A percentile compares a stretch with the other conserved stretches of the same genome.
These are phyloP conservation scores for Wallacemonas sp. DNA, from an alignment of 208 protist species.

Conservation along the genomic window DNA sequence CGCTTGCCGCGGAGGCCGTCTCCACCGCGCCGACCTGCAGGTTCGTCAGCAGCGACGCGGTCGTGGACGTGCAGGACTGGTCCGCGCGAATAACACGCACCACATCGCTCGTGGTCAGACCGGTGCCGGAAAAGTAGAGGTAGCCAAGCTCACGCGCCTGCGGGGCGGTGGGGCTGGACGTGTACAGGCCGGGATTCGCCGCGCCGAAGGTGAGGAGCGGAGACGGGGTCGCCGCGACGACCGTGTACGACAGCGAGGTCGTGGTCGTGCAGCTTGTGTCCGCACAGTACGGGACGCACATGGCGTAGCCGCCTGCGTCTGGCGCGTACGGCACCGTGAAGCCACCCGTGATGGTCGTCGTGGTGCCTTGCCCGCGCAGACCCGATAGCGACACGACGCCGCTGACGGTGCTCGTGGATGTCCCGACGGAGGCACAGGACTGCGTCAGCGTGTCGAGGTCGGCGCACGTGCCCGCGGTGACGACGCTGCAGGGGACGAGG, in stretches of 20 bases:
- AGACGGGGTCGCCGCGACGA: slow-evolving; percentile 36
- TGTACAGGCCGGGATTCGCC: slow-evolving; percentile 69
- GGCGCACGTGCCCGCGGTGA: slow-evolving; percentile 32
- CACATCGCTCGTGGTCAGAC: slow-evolving; percentile 41
- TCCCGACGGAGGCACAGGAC: slow-evolving; percentile 37
- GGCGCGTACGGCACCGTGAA: slow-evolving; percentile 73
- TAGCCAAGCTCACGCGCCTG: slow-evolving; percentile 70
- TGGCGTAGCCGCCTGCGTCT: slow-evolving; percentile 47
- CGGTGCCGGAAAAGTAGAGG: slow-evolving; percentile 60
- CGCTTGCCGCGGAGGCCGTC: slow-evolving; percentile 11
- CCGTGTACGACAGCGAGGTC: slow-evolving; percentile 59
- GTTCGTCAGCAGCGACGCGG: slow-evolving; percentile 60
- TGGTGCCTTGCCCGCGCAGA: slow-evolving; percentile 29
- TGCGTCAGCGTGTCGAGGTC: slow-evolving; percentile 42
- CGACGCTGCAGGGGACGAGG: slow-evolving; percentile 53
- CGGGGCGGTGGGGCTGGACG: slow-evolving; percentile 44
- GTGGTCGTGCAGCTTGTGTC: slow-evolving; percentile 30
- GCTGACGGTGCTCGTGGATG: slow-evolving; percentile 1
- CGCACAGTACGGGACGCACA: slow-evolving; percentile 87
- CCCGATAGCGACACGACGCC: slow-evolving; percentile 29
- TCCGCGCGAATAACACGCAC: slow-evolving; percentile 58
- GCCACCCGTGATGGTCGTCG: slow-evolving; percentile 32
- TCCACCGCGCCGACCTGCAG: slow-evolving; percentile 45
- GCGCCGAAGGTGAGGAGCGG: slow-evolving; percentile 39
- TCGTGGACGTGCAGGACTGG: slow-evolving; percentile 51